phyloP scores from a whole-genome alignment of 768 basidiomycete species.

The Dendrothele bispora region DNA sequence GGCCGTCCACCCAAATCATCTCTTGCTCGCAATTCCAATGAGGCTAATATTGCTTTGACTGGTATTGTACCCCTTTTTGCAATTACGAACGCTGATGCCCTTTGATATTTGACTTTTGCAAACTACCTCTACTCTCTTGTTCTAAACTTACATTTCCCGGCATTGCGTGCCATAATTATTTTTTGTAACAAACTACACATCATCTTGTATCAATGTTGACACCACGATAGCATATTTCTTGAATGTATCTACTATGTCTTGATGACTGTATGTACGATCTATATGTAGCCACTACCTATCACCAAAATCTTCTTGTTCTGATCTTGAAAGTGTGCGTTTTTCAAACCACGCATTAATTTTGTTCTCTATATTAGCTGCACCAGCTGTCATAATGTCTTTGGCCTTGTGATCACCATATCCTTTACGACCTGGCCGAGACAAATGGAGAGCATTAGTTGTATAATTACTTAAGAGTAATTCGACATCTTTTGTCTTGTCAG shows the following conservation, averaged over 20 bases:
- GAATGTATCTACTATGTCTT: no score
- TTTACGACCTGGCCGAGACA: not conserved
- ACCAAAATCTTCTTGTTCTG: not conserved
- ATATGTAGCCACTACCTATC: not conserved
- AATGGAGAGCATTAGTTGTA: not conserved
- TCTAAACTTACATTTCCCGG: not conserved
- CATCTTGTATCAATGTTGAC: no score
- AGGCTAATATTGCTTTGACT: no score
- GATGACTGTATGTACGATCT: no score
- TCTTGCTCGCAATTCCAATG: not conserved
- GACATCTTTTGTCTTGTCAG: constrained; percentile 15
- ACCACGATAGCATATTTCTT: no score
- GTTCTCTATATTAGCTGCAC: not conserved
- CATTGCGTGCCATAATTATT: no score
- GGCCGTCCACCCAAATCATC: not conserved
- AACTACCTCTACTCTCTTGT: not conserved
- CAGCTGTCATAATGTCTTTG: not conserved
- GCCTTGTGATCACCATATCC: not conserved
- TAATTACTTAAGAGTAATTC: constrained; percentile 9
- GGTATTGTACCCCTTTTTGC: no score
- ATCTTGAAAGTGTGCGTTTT: not conserved
- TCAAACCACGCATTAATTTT: not conserved
- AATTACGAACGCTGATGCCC: no score
- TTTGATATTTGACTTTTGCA: not conserved
- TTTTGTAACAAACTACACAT: no score